Base-by-base conservation (phyloP, 305 asterid genomes). In the Nicotiana rustica region DNA sequence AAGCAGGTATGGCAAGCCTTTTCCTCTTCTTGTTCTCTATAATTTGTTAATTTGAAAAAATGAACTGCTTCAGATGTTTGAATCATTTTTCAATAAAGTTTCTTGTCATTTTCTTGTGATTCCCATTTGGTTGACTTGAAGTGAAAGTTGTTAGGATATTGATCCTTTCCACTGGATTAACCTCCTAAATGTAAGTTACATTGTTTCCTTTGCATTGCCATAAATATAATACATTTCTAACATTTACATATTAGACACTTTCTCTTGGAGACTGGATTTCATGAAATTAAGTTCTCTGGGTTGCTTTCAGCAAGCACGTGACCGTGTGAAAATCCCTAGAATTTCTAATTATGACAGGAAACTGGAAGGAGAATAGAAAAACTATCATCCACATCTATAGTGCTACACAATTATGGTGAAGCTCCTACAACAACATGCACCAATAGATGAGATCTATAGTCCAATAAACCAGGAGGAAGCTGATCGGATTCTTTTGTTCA, bases 241-340 rank as follows among this genome's bases (percentile, higher is more conserved):
- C 57, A 18, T 18, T 69, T 69, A 38, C n/a, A 38, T 18, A 69
- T 10, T 15, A 38, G n/a, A 41, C 18, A 41, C 5, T 0, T 70
- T 47, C 1, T 21, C 31, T 47, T 19, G 19, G 78, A 0, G 13
- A 71, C 19, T 19, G 29, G 29, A 41, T 44, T 70, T 19, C 13
- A 70, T 19, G 78, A 71, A 41, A 70, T 44, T 38, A 69, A n/a
- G 60, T 70, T 67, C 62, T 47, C 41, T 71, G 25, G 6, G 35
- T 14, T 18, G 38, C 31, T 41, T 3, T 44, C 31, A 69, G 17
- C 77, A 8, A 41, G 35, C 52, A 41, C 3, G 77, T n/a, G 71
- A 66, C 71, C 41, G 4, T 66, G 71, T 29, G 71, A 66, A 41
- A 66, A 66, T 31, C 44, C 5, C 71, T 66, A 0, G 29, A 59